Conservation (phyloP, 768 basidiomycete genomes). For the Gyrodon lividus region DNA sequence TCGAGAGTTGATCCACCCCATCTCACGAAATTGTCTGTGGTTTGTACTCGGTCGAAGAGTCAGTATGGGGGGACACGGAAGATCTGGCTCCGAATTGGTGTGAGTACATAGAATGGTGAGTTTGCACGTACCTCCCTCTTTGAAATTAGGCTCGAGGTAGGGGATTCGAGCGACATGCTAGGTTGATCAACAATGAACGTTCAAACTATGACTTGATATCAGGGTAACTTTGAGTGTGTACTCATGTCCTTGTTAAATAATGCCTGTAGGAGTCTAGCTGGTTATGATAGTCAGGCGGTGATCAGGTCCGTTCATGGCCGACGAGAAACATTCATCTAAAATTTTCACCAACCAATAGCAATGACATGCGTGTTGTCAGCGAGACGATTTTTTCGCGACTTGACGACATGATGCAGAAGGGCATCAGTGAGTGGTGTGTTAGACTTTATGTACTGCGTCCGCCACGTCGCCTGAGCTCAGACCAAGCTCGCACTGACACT, state of each 20-base stretch:
- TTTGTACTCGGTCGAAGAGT: slow-evolving; percentile 73
- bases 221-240: background rate
- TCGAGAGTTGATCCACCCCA: slow-evolving; percentile 79
- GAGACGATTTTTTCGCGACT: background rate
- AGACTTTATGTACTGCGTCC: too few species aligned
- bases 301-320: slow-evolving; percentile 7
- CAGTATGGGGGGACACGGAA: slow-evolving; percentile 73
- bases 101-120: background rate
- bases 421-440: too few species aligned
- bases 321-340: too few species aligned
- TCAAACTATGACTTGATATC: too few species aligned
- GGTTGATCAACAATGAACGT: background rate
- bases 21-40: slow-evolving; percentile 58
- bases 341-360: too few species aligned
- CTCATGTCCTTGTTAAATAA: too few species aligned
- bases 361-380: background rate
- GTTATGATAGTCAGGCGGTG: background rate
- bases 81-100: slow-evolving; percentile 30
- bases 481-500: background rate
- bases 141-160: slow-evolving; percentile 22
- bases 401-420: too few species aligned
- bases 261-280: too few species aligned
- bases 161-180: slow-evolving; percentile 16
- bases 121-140: slow-evolving; percentile 26
- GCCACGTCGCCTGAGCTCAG: too few species aligned